Conservation (phyloP, 2,329 filamentous ascomycete species). For the Fusarium setosum region DNA sequence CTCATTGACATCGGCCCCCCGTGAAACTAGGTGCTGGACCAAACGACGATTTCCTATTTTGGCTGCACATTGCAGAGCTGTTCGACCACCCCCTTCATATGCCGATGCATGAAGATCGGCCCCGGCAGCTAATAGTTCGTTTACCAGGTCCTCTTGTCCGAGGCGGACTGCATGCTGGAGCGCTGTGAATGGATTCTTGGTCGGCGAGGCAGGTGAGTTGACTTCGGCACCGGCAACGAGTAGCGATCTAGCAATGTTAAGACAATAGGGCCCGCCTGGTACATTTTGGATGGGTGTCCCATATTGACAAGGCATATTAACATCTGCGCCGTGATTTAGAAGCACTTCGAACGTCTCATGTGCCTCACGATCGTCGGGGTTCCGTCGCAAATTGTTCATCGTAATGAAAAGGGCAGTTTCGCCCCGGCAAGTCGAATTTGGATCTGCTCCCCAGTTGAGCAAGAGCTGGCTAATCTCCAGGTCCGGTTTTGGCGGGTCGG, state of each 20-base stretch:
- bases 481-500: rapidly evolving
- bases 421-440: constrained; percentile 5
- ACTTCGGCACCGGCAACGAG: constrained; percentile 30
- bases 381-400: no score
- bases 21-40: constrained; percentile 44
- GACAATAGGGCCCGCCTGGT: background rate
- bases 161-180: constrained; percentile 22
- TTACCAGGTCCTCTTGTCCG: constrained; percentile 32
- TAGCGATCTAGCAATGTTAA: background rate
- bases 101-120: constrained; percentile 45
- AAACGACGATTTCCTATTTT: constrained; percentile 12
- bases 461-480: background rate
- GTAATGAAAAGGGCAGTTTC: rapidly evolving
- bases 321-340: rapidly evolving
- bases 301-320: rapidly evolving
- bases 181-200: no score
- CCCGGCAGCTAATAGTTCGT: constrained; percentile 42
- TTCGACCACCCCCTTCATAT: background rate
- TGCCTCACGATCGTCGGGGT: rapidly evolving
- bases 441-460: constrained; percentile 14
- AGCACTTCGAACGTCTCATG: rapidly evolving
- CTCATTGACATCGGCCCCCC: no score
- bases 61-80: constrained; percentile 37
- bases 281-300: background rate
- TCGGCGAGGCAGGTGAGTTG: background rate